Conservation (phyloP, 1,139 yeast genomes). For the Protomyces inundatus region DNA sequence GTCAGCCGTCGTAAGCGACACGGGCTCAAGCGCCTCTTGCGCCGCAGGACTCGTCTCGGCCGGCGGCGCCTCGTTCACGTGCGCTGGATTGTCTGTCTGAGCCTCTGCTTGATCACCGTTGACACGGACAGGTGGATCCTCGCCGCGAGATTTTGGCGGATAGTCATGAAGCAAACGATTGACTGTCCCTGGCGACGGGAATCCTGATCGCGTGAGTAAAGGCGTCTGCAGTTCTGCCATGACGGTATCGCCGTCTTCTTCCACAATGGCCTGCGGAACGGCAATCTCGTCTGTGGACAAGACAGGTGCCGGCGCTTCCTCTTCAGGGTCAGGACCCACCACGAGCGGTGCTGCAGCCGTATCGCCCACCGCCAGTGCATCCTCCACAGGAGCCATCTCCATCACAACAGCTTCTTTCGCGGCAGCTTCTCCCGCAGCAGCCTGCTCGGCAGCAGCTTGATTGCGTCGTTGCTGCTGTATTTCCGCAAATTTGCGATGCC, state of each 20-base stretch:
- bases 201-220: too few relatives aligned
- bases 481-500: conserved; percentile 42
- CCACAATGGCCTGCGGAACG: background rate
- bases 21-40: too few relatives aligned
- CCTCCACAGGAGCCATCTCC: background rate
- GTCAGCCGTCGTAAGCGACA: too few relatives aligned
- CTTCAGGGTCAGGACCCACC: background rate
- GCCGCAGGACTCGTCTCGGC: too few relatives aligned
- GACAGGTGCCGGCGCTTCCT: background rate
- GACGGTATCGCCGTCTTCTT: background rate
- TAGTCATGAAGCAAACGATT: too few relatives aligned
- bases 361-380: background rate
- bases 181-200: too few relatives aligned
- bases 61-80: too few relatives aligned
- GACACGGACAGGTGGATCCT: too few relatives aligned
- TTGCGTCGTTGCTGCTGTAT: conserved; percentile 19
- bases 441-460: conserved; percentile 31
- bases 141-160: too few relatives aligned
- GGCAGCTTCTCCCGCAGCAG: conserved; percentile 36
- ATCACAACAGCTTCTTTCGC: background rate
- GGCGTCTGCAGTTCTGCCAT: background rate
- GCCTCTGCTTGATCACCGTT: too few relatives aligned
- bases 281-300: background rate
- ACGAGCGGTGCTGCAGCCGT: background rate
- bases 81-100: too few relatives aligned